A percentile compares a stretch with the other conserved stretches of the same genome.
Evolutionary conservation across 1,139 yeast species (phyloP).

Genomic region (Kluyveromyces sp.): DNA sequence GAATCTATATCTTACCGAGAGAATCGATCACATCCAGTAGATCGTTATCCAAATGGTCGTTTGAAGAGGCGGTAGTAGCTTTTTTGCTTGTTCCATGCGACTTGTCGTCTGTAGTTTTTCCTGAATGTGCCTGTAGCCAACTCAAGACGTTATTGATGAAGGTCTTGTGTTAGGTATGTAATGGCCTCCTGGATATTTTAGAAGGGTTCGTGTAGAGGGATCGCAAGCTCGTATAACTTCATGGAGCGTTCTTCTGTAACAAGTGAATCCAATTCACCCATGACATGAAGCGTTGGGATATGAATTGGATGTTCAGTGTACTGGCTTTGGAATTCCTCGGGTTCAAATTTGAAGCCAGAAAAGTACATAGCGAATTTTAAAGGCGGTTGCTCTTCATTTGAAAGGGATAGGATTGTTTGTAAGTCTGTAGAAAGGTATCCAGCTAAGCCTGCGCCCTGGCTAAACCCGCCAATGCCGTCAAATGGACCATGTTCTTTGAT

Average conservation of each 20-base stretch:
- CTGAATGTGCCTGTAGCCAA: slow-evolving; percentile 38
- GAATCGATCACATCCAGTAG: slow-evolving; percentile 25
- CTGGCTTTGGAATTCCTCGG: slow-evolving; percentile 42
- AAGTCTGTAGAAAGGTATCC: slow-evolving; percentile 46
- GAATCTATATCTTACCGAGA: slow-evolving; percentile 16
- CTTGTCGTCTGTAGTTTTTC: neutral
- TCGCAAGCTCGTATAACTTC: slow-evolving; percentile 49
- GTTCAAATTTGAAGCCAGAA: slow-evolving; percentile 66
- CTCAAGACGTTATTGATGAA: slow-evolving; percentile 49
- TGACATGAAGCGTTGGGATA: slow-evolving; percentile 63
- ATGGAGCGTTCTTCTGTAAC: slow-evolving; percentile 65
- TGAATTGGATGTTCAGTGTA: slow-evolving; percentile 37
- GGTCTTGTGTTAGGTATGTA: slow-evolving; percentile 68
- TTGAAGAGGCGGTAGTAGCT: neutral
- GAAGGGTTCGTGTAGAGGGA: slow-evolving; percentile 37
- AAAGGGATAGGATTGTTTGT: slow-evolving; percentile 27
- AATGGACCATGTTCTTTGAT: slow-evolving; percentile 60
- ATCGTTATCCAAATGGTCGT: slow-evolving; percentile 22
- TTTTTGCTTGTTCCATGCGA: neutral
- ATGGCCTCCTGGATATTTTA: slow-evolving; percentile 81
- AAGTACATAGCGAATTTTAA: slow-evolving; percentile 67
- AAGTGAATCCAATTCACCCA: slow-evolving; percentile 84
- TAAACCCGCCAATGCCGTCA: slow-evolving; percentile 80
- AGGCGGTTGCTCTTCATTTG: slow-evolving; percentile 33
- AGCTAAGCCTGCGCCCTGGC: slow-evolving; percentile 88